Base-by-base conservation (phyloP, 495 filamentous ascomycete genomes). In the Penicillium lagena region DNA sequence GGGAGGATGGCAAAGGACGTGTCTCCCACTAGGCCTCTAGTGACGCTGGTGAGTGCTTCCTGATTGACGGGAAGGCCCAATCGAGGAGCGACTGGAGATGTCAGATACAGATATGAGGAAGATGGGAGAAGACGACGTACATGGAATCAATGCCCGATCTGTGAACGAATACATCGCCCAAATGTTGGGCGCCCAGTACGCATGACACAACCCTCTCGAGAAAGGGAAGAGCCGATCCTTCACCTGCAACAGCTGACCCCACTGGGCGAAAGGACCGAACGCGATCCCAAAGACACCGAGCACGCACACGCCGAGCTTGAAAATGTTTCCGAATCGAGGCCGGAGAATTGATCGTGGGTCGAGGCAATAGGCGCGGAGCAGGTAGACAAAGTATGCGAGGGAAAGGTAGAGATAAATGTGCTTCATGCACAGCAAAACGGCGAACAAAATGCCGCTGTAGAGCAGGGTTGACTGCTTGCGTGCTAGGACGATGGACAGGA, bases 371-470 rank as follows among this genome's bases (percentile, higher is more conserved):
- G 73, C 78, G 50, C 93, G 76, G 9, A 96, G 76, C 12, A 98
- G 75, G 64, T 80, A 96, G 43, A 96, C 87, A 54, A 98, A 96
- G 73, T 95, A 98, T 15, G 93, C 93, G 12, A 94, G 89, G 1
- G 93, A 88, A 2, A 98, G 81, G 59, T 98, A 98, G 29, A 96
- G 85, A 63, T 97, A 96, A 34, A 98, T 98, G 62, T 98, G 93
- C 66, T 98, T 98, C 59, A 96, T 75, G 73, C 90, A 96, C 44
- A 98, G 64, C 7, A 98, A 71, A 2, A 73, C 73, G 5, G 90
- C 90, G 52, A 98, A 98, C 1, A 87, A 54, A 4, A 95, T 70
- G 1, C 89, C 91, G 39, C 89, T 90, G 36, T 67, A 64, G 8
- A 97, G 80, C 10, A 90, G 71, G 0, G 84, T 87, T 4, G 87